Percentiles rank a stretch among this genome's conserved stretches.
These are phyloP conservation scores for Conoideocrella luteorostrata DNA, from an alignment of 2,329 filamentous ascomycete genomes.

Conservation along the genomic window DNA sequence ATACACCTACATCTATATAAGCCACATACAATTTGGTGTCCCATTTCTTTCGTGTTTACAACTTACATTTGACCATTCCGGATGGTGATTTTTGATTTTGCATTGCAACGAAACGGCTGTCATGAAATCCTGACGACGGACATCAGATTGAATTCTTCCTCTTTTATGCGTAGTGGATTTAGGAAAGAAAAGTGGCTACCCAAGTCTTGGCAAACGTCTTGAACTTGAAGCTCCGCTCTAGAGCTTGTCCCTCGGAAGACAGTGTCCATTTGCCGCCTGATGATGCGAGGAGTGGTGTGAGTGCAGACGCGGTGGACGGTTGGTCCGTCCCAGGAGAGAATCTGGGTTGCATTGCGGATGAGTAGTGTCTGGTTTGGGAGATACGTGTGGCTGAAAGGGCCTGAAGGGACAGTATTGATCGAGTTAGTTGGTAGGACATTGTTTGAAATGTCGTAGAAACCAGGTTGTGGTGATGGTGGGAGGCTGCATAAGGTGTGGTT, in stretches of 20 bases:
- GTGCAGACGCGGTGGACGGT: conserved; percentile 24
- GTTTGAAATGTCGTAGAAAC: no score
- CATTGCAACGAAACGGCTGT: conserved; percentile 62
- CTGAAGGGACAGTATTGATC: no score
- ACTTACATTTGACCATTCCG: conserved; percentile 68
- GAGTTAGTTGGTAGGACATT: no score
- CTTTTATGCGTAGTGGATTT: not conserved
- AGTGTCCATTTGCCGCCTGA: conserved; percentile 43
- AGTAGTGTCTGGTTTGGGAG: conserved; percentile 3
- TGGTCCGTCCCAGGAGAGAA: conserved; percentile 43
- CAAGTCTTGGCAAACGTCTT: conserved; percentile 61
- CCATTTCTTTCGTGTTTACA: no score
- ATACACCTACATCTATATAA: conserved; percentile 46
- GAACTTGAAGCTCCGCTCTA: conserved; percentile 57
- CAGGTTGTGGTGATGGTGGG: no score
- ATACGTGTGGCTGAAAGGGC: conserved; percentile 1
- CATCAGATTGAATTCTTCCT: not conserved
- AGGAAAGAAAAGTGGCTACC: conserved; percentile 30
- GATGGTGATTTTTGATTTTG: conserved; percentile 63
- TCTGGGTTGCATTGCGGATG: conserved; percentile 21
- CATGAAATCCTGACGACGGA: conserved; percentile 61
- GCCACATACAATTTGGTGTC: no score
- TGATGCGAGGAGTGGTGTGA: conserved; percentile 35
- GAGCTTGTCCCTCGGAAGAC: conserved; percentile 41
- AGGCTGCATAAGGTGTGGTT: no score